Base-by-base conservation (phyloP, 352 stramenopile genomes). In the Globisporangium lucens region DNA sequence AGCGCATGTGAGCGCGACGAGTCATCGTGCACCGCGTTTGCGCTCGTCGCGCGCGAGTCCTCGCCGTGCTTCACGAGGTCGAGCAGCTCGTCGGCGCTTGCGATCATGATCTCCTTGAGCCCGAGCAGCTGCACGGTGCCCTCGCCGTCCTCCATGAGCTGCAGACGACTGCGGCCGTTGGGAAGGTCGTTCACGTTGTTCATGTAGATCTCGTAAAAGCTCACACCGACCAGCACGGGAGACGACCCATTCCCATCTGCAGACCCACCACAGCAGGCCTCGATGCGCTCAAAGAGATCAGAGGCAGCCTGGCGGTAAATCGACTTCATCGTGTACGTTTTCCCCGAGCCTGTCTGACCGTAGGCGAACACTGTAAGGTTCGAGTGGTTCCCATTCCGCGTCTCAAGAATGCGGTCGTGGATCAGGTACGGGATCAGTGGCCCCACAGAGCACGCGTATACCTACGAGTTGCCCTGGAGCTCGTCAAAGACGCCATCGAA, bases 141-240 rank as follows among this genome's bases (percentile, higher is more conserved):
- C 24, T 96, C 88, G 4, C 85, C 91, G 72, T 98, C 94, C 69
- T 98, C 95, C 64, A 98, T 87, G 52, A 96, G 89, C 63, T 97
- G 91, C 22, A 98, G 82, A n/a, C 85, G 79, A 36, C 80, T 84
- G 61, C 94, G 80, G 22, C 76, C 72, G 66, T 98, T 98, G 22
- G 99, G 80, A 46, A 99, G 72, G 71, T 99, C 97, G 68, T 98
- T 97, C 15, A 98, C 82, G 62, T 95, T 94, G 74, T 97, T 97
- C 59, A 97, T 96, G 75, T 99, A 99, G 63, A 99, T 98, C 80
- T 99, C 97, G 81, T 98, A 99, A 47, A 98, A 97, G 41, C 89
- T 97, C 43, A 97, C 89, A 38, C 85, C 78, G 4, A 98, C 89
- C 9, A 61, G 72, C 47, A 98, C 78, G 27, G 52, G 52, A 17